Percentiles rank a stretch among this genome's conserved stretches.
These are phyloP conservation scores for Tilletia caries DNA, from an alignment of 1,284 basidiomycete species.

Conservation along the genomic window DNA sequence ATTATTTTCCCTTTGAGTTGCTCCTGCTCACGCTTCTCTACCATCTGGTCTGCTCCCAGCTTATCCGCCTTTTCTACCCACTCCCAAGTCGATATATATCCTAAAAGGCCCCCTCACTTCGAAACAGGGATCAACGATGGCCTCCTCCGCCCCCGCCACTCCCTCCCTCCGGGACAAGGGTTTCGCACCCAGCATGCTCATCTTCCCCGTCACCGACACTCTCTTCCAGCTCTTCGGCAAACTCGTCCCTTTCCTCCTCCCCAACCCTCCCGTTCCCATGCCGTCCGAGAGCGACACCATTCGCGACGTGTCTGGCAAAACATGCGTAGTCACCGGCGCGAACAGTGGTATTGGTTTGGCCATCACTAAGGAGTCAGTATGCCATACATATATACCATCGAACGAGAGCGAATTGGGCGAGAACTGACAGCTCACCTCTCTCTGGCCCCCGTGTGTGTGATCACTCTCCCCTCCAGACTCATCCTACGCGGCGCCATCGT, in stretches of 20 bases:
- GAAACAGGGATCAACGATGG: no score
- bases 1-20: no score
- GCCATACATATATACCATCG: not conserved
- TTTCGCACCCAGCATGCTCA: not conserved
- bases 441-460: not conserved
- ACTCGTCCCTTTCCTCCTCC: not conserved
- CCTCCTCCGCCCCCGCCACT: no score
- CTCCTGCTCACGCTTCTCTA: no score
- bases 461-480: not conserved
- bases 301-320: not conserved
- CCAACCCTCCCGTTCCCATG: not conserved
- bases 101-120: no score
- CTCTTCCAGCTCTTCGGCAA: not conserved
- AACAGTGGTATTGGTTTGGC: not conserved
- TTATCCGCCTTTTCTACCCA: no score
- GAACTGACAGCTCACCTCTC: not conserved
- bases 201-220: not conserved
- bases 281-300: not conserved
- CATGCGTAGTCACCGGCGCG: not conserved
- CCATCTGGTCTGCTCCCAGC: no score
- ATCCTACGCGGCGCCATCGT: not conserved
- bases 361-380: conserved; percentile 2
- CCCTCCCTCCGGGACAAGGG: no score
- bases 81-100: no score
- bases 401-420: not conserved